Evolutionary conservation across 345 rosid species (phyloP), one percentile per base, ranked within the genome.

Genomic region (Gossypium australe): DNA sequence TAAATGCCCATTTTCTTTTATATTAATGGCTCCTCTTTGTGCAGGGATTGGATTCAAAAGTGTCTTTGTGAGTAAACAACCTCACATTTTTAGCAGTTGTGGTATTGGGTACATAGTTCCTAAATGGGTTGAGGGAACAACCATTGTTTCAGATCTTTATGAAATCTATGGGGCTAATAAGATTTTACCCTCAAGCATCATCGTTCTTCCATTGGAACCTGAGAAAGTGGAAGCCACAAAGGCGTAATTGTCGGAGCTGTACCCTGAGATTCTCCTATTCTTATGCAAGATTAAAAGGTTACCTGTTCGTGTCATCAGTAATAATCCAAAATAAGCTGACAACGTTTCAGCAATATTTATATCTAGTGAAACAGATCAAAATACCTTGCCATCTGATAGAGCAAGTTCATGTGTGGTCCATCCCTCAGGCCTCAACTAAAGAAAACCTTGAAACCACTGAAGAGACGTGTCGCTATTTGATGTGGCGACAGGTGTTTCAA

Each of bases 81-180:
- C 81, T 60, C 29, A 69, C 48, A 67, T 78, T 18, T 74, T 47
- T 61, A 78, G 78, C 29, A 73, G 74, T 22, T 75, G 67, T 57
- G 72, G 60, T 14, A 44, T 75, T 22, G 68, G 82, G 12, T 79
- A 78, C 47, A 78, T 78, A 67, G 80, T 67, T 67, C 80, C 74
- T 6, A 64, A 65, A 73, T 73, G 74, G 77, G 44, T 78, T 5
- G 64, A 34, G 70, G 16, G 12, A 38, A 9, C 5, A 41, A 13
- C 51, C 11, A 56, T 43, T 1, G 3, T 53, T 45, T 70, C 9
- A 43, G 52, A 18, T 68, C 67, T 70, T 44, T 63, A 14, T 29
- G 44, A 45, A 9, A 11, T 75, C 7, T 79, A 79, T 68, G 72
- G 72, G 10, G 41, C 49, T 2, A 2, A 22, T 7, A 52, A 14